Percentiles rank a stretch among this genome's conserved stretches.
phyloP scores from a whole-genome alignment of 164 flowering plant species.

The Magnolia changhungtana region DNA sequence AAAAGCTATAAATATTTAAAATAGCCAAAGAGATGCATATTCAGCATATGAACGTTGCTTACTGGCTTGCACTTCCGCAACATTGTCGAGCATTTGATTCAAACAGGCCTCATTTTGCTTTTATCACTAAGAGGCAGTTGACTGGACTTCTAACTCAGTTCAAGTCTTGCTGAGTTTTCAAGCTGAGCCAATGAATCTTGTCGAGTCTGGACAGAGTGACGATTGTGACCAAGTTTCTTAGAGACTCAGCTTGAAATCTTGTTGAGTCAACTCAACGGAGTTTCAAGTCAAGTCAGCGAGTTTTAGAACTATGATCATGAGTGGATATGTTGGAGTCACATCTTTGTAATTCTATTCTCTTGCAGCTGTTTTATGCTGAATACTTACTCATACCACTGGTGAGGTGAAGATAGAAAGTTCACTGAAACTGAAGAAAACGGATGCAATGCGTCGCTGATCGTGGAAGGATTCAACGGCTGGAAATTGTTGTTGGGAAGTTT shows the following conservation, averaged over 20 bases:
- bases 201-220: background rate
- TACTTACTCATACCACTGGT: slow-evolving; percentile 38
- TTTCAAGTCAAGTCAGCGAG: background rate
- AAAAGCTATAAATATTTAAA: too few species aligned
- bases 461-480: background rate
- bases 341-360: slow-evolving; percentile 1
- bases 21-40: too few species aligned
- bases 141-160: too few species aligned
- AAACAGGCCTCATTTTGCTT: too few species aligned
- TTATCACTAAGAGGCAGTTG: too few species aligned
- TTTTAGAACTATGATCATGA: background rate
- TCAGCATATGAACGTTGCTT: too few species aligned
- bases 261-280: background rate
- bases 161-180: too few species aligned
- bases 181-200: background rate
- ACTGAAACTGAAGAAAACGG: background rate
- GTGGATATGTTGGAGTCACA: too few species aligned
- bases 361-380: slow-evolving; percentile 44
- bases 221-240: background rate
- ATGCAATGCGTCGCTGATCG: background rate
- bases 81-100: too few species aligned
- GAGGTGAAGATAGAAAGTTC: slow-evolving; percentile 15
- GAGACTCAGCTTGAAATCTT: background rate
- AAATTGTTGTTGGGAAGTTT: too few species aligned
- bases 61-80: too few species aligned